Evolutionary conservation across 495 filamentous ascomycete genomes (phyloP).

Genomic region (Aspergillus diversus): DNA sequence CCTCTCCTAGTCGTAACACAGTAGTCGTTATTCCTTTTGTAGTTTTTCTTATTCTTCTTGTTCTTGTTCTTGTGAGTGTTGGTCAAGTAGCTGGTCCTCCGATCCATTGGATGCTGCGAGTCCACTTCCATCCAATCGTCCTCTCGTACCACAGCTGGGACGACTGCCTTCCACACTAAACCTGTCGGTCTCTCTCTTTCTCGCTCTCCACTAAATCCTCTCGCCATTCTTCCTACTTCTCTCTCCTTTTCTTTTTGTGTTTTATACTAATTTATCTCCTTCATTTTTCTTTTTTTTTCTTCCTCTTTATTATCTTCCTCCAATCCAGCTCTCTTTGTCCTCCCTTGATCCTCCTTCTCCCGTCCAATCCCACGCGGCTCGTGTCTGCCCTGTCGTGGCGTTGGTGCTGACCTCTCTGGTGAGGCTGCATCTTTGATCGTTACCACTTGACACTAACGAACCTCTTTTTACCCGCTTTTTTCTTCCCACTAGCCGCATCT

Average conservation of each 20-base stretch:
- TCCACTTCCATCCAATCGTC: neutral
- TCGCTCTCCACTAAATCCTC: conserved; percentile 21
- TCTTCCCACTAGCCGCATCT: conserved; percentile 35
- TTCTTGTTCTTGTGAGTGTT: too few relatives aligned
- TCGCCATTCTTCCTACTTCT: conserved; percentile 13
- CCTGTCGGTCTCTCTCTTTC: conserved; percentile 13
- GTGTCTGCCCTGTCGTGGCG: conserved; percentile 34
- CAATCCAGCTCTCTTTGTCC: conserved; percentile 27
- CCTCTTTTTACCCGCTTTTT: conserved; percentile 35
- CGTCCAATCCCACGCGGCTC: conserved; percentile 34
- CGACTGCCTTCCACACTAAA: conserved; percentile 10
- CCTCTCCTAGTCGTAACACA: neutral
- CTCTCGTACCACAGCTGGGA: conserved; percentile 3
- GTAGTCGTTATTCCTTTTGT: neutral
- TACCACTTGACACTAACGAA: conserved; percentile 27
- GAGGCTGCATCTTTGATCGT: conserved; percentile 41
- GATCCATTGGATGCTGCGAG: neutral
- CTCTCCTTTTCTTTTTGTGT: conserved; percentile 12
- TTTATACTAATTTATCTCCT: conserved; percentile 11
- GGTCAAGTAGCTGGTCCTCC: neutral
- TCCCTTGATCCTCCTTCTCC: conserved; percentile 25
- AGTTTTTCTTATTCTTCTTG: neutral
- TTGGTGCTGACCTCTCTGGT: conserved; percentile 48
- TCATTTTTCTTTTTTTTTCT: conserved; percentile 8
- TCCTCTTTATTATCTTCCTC: conserved; percentile 12